phyloP scores from a whole-genome alignment of 331 rosid genomes.

The Quercus phellos region DNA sequence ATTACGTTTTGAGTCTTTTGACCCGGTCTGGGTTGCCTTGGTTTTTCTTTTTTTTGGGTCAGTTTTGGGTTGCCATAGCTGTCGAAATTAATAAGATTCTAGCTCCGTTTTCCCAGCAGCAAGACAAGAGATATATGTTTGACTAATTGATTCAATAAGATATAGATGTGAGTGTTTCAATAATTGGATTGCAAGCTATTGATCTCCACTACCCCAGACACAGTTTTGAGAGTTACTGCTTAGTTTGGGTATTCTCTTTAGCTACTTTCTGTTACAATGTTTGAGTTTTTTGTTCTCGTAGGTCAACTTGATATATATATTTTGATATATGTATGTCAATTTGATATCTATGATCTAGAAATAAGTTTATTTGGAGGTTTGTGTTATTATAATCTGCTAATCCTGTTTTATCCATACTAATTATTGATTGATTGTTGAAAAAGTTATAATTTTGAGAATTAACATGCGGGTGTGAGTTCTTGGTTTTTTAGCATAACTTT shows the following conservation, averaged over 20 bases:
- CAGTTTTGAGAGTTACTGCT: not conserved
- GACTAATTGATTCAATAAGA: not conserved
- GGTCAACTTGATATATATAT: not conserved
- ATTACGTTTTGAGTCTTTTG: not conserved
- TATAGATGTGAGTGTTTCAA: not conserved
- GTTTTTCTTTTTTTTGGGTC: not conserved
- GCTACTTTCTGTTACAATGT: not conserved
- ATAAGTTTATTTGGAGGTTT: not conserved
- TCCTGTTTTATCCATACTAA: not conserved
- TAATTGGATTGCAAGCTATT: not conserved
- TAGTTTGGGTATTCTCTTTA: not conserved
- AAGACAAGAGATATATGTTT: not conserved
- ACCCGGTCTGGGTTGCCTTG: not conserved
- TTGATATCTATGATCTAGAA: not conserved
- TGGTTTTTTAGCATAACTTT: slow-evolving; percentile 3
- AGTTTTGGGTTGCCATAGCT: not conserved
- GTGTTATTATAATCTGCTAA: not conserved
- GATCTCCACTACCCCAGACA: not conserved
- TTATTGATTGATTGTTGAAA: not conserved
- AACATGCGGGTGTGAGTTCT: not conserved
- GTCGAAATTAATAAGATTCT: not conserved
- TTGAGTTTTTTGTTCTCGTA: not conserved
- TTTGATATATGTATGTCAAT: not conserved
- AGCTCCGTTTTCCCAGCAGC: not conserved
- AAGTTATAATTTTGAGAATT: slow-evolving; percentile 3